Base-by-base conservation (phyloP, 352 stramenopile species). In the Phytophthora brassicae region DNA sequence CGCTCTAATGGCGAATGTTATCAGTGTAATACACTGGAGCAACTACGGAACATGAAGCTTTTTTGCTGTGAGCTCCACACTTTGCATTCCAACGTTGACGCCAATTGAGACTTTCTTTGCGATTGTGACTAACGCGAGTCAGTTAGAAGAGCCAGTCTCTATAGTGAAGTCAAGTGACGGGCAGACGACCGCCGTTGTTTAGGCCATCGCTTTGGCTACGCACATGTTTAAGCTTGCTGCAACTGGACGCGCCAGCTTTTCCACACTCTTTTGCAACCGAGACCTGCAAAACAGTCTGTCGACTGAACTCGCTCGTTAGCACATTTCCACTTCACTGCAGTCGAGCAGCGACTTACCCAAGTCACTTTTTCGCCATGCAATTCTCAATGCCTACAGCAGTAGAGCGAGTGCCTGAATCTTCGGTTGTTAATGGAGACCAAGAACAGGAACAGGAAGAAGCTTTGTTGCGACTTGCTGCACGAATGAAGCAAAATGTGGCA, bases 401-500 rank as follows among this genome's bases (percentile, higher is more conserved):
- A 29, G 76, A 84, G 73, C 72, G 75, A 42, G 77, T 87, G 58
- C 75, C 71, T 13, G 77, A 86, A 59, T 50, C 64, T 0, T 79
- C 68, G 48, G 55, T 45, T 1, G 70, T 41, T 7, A 78, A 72
- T 23, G 70, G 77, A 14, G 67, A 79, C 65, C 64, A 71, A 26
- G 67, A 76, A 36, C 59, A 70, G 50, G 81, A 90, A 61, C 75
- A 79, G 43, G 81, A 88, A 54, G 78, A 90, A 59, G 79, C 83
- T 56, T 65, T 92, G 48, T 59, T 89, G 67, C 79, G 80, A 2
- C 64, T 92, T 16, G 84, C 84, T 8, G 84, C 82, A 45, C 78
- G 81, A 28, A 88, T 92, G 81, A 90, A 92, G 64, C 77, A 89
- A 42, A 90, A 87, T 65, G 82, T 92, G 47, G 71, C 80, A 13